Evolutionary conservation across 2,329 filamentous ascomycete genomes (phyloP).

Genomic region (Cladosporium halotolerans): DNA sequence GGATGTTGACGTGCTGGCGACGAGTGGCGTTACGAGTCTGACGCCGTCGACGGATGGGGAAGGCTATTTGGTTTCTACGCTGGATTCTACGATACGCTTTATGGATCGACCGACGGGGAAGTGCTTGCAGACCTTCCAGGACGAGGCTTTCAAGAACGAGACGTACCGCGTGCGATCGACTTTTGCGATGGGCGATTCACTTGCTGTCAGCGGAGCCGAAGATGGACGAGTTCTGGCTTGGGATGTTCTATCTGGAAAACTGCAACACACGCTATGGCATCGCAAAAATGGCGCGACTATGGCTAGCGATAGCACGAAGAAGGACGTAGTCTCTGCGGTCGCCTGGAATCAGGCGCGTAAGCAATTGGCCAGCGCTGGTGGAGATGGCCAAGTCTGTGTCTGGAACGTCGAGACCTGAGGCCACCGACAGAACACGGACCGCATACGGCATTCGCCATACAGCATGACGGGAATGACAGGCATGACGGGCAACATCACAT

Average conservation of each 20-base stretch:
- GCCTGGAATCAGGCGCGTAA: constrained; percentile 41
- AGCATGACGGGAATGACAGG: too few species aligned
- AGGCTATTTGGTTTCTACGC: constrained; percentile 64
- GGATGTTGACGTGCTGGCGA: constrained; percentile 56
- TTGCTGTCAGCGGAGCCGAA: constrained; percentile 77
- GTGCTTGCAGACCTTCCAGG: constrained; percentile 65
- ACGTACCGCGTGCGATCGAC: constrained; percentile 69
- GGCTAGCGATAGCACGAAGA: constrained; percentile 35
- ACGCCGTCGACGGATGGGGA: constrained; percentile 64
- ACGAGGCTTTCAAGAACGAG: constrained; percentile 54
- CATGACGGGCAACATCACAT: too few species aligned
- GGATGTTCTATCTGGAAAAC: constrained; percentile 71
- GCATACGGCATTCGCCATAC: neutral
- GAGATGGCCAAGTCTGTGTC: constrained; percentile 38
- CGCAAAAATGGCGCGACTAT: constrained; percentile 20
- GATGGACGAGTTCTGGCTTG: constrained; percentile 68
- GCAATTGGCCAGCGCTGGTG: constrained; percentile 45
- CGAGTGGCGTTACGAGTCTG: constrained; percentile 62
- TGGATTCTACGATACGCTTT: constrained; percentile 72
- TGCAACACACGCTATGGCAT: constrained; percentile 56
- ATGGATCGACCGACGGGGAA: constrained; percentile 73
- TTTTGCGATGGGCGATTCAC: constrained; percentile 68
- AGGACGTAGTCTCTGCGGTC: constrained; percentile 43
- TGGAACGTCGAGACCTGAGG: constrained; percentile 22
- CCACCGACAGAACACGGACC: too few species aligned